Base-by-base conservation (phyloP, 345 rosid genomes). In the Camelina hispida region DNA sequence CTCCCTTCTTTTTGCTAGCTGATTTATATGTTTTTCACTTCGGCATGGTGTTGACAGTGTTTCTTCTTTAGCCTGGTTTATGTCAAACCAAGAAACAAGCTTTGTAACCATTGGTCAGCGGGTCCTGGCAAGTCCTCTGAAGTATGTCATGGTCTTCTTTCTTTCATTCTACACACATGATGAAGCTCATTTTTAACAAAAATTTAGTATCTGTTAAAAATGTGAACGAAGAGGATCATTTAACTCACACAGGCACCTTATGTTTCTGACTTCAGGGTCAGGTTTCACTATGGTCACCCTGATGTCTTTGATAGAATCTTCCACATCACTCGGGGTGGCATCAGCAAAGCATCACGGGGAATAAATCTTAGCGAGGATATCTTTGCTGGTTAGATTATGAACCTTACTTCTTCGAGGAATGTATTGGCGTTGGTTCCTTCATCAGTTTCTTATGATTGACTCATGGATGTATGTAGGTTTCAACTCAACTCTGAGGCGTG, bases 41-140 rank as follows among this genome's bases (percentile, higher is more conserved):
- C 15, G 46, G 38, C 64, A 52, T 68, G 62, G 69, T 35, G 44
- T 52, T 43, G 81, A 81, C 88, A 95, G 98, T 87, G 98, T 95
- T 59, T 95, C 99, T 43, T 95, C 99, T 83, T 57, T 95, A 78
- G 99, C 97, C 20, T 95, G 98, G 99, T 92, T 95, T 80, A 95
- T 95, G 99, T 95, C 98, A 42, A 95, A 92, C 66, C 99, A 95
- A 78, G 98, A 92, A 81, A 89, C 98, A 7, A 95, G 99, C 70
- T 95, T 95, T 52, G 98, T 95, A 62, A 92, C 98, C 62, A 85
- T 95, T 63, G 99, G 97, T 77, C 99, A 95, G 78, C 87, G 99
- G 83, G 98, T 95, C 79, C 94, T 92, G 13, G 99, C 99, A 52
- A 87, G 96, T 76, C 99, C 99, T 13, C 78, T 95, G 72, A 92